Conservation (phyloP, 768 basidiomycete genomes). For the Asterophora lycoperdoides region DNA sequence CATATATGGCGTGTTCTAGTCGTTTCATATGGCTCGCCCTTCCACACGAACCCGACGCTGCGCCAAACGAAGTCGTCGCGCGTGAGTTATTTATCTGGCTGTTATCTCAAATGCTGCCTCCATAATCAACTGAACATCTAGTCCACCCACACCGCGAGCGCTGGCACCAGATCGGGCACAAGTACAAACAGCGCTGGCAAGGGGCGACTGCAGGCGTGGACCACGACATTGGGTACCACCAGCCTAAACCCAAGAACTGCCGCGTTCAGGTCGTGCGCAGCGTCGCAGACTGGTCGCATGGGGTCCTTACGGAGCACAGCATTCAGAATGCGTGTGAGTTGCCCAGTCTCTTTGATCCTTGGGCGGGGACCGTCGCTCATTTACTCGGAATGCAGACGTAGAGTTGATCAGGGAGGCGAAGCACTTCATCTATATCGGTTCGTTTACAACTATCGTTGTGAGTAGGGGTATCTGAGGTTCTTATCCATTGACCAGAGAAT, state of each 20-base stretch:
- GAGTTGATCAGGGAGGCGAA: conserved; percentile 79
- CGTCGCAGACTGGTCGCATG: conserved; percentile 92
- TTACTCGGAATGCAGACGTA: conserved; percentile 43
- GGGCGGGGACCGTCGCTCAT: too few relatives aligned
- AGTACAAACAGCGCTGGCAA: conserved; percentile 65
- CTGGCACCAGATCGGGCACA: conserved; percentile 53
- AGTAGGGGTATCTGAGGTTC: conserved; percentile 13
- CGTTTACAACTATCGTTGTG: conserved; percentile 18
- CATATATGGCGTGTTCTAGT: conserved; percentile 25
- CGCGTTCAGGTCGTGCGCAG: conserved; percentile 81
- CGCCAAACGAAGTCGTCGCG: conserved; percentile 57
- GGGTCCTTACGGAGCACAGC: conserved; percentile 83
- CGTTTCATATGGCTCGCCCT: conserved; percentile 69
- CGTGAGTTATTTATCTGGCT: background rate
- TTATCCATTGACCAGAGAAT: conserved; percentile 47
- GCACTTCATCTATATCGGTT: conserved; percentile 92
- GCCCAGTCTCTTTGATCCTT: background rate
- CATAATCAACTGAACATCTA: conserved; percentile 7
- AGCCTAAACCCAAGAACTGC: conserved; percentile 46
- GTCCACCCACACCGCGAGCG: conserved; percentile 64
- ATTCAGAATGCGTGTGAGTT: conserved; percentile 90
- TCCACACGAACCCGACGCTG: conserved; percentile 60
- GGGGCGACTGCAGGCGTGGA: conserved; percentile 35
- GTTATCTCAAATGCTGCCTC: background rate
- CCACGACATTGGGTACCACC: conserved; percentile 32